Evolutionary conservation across 768 basidiomycete species (phyloP).

Genomic region (Podaxis sp.): DNA sequence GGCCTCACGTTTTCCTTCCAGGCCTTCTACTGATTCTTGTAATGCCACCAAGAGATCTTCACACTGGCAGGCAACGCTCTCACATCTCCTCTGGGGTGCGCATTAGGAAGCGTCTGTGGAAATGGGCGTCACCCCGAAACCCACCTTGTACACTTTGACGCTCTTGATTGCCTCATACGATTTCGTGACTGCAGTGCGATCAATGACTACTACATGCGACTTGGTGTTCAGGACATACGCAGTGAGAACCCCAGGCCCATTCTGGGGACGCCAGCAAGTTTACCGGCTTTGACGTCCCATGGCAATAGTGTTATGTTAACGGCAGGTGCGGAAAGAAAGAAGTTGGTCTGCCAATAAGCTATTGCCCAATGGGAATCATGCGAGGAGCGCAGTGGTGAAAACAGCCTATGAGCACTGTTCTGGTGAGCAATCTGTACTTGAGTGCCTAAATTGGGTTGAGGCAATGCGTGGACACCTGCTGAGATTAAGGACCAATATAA

Average conservation of each 20-base stretch:
- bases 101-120: neutral
- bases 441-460: neutral
- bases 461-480: too few species aligned
- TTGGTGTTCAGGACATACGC: constrained; percentile 21
- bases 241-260: constrained; percentile 26
- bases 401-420: neutral
- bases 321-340: constrained; percentile 3
- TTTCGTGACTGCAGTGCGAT: constrained; percentile 24
- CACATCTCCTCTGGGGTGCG: constrained; percentile 35
- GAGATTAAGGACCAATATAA: too few species aligned
- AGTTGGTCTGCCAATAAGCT: neutral
- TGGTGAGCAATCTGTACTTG: neutral
- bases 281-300: neutral
- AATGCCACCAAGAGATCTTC: constrained; percentile 30
- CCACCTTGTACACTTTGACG: constrained; percentile 39
- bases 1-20: constrained; percentile 30
- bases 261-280: constrained; percentile 28
- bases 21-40: constrained; percentile 30
- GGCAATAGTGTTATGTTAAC: neutral
- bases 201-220: neutral
- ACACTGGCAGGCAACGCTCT: constrained; percentile 33
- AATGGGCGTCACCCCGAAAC: constrained; percentile 4
- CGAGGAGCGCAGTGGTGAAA: neutral
- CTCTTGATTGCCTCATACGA: constrained; percentile 32
- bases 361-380: neutral